Percentiles rank a stretch among this genome's conserved stretches.
phyloP scores from a whole-genome alignment of 768 basidiomycete species.

The Lactarius tabidus region DNA sequence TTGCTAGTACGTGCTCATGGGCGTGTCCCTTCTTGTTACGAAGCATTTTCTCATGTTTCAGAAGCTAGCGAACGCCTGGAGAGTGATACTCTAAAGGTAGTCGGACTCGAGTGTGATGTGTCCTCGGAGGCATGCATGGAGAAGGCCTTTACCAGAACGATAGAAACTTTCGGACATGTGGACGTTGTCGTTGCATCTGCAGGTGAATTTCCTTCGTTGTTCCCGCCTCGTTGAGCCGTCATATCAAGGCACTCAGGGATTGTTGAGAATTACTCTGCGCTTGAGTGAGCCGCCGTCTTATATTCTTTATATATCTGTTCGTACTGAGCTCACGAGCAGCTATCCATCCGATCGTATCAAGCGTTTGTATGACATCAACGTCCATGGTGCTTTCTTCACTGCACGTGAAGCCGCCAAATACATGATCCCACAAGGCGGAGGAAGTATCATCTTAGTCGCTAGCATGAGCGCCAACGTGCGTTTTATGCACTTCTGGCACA shows the following conservation, averaged over 20 bases:
- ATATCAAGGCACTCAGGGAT: conserved; percentile 48
- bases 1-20: conserved; percentile 43
- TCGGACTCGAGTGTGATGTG: conserved; percentile 86
- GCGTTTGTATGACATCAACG: conserved; percentile 86
- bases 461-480: conserved; percentile 89
- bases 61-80: conserved; percentile 53
- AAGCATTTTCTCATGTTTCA: conserved; percentile 31
- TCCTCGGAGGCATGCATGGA: conserved; percentile 77
- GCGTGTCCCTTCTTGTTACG: conserved; percentile 25
- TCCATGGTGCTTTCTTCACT: conserved; percentile 93
- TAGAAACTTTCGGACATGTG: conserved; percentile 62
- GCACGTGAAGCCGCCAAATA: conserved; percentile 89
- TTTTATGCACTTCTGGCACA: conserved; percentile 13
- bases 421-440: conserved; percentile 80
- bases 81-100: conserved; percentile 54
- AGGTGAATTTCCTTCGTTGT: conserved; percentile 44
- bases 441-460: conserved; percentile 80
- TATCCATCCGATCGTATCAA: conserved; percentile 86
- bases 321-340: conserved; percentile 34
- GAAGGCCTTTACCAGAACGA: conserved; percentile 60
- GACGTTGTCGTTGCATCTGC: conserved; percentile 88
- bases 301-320: neutral
- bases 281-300: conserved; percentile 52
- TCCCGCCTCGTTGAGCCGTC: neutral
- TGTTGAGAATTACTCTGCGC: conserved; percentile 82